Conservation (phyloP, 257 asterid species). For the Nyctanthes arbortristis region DNA sequence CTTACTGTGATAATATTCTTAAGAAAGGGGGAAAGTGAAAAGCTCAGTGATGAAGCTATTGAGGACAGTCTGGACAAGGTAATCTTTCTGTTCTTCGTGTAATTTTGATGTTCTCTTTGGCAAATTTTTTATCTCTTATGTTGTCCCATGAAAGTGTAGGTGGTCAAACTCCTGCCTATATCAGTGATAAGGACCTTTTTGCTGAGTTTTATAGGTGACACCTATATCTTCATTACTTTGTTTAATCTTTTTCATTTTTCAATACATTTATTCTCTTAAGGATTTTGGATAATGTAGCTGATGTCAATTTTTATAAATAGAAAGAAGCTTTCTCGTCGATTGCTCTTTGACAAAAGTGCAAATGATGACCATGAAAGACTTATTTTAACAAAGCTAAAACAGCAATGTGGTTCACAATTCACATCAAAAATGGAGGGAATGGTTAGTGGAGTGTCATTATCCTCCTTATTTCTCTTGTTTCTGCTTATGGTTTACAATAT, state of each 20-base stretch:
- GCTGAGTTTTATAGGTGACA: slow-evolving; percentile 54
- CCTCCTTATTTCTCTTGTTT: slow-evolving; percentile 1
- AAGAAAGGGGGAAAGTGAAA: slow-evolving; percentile 54
- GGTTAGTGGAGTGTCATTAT: slow-evolving; percentile 30
- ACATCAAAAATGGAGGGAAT: slow-evolving; percentile 75
- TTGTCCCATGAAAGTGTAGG: slow-evolving; percentile 24
- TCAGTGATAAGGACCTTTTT: slow-evolving; percentile 59
- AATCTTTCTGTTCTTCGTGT: not conserved
- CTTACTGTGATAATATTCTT: slow-evolving; percentile 52
- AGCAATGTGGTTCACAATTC: slow-evolving; percentile 53
- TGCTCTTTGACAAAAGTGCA: slow-evolving; percentile 49
- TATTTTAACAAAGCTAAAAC: slow-evolving; percentile 52
- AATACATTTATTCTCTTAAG: slow-evolving; percentile 2
- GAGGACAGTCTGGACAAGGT: slow-evolving; percentile 61
- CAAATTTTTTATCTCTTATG: not conserved
- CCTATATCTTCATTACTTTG: not conserved
- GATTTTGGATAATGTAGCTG: not conserved
- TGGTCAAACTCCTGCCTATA: slow-evolving; percentile 44
- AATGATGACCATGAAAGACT: slow-evolving; percentile 54
- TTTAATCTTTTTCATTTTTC: slow-evolving; percentile 7
- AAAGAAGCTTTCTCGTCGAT: slow-evolving; percentile 61
- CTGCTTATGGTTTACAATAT: not conserved
- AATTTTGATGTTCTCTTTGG: not conserved
- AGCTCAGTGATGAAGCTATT: slow-evolving; percentile 52
- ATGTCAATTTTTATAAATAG: slow-evolving; percentile 27